Evolutionary conservation across 805 yeast species (phyloP).

Genomic region (Kodamaea kaohsiungensis): DNA sequence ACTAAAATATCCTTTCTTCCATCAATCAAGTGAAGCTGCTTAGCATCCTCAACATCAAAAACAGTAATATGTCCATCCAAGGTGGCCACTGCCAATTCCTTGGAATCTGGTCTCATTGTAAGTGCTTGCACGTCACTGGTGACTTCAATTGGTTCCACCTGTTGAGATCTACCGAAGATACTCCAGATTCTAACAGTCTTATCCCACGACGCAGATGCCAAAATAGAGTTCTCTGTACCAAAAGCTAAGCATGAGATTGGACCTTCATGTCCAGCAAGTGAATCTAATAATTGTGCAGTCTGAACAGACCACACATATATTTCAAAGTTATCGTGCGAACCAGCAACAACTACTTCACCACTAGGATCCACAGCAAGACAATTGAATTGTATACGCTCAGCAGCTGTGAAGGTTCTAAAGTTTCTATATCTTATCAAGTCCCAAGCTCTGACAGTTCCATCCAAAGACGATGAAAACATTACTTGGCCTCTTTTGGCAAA

Average conservation of each 20-base stretch:
- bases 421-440: constrained; percentile 90
- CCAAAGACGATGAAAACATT: constrained; percentile 85
- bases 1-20: constrained; percentile 82
- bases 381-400: constrained; percentile 83
- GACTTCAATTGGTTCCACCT: constrained; percentile 87
- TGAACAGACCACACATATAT: constrained; percentile 98
- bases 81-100: constrained; percentile 83
- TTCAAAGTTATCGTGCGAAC: constrained; percentile 84
- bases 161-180: constrained; percentile 81
- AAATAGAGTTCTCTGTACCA: constrained; percentile 70
- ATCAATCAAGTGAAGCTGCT: constrained; percentile 80
- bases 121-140: constrained; percentile 81
- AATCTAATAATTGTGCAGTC: constrained; percentile 87
- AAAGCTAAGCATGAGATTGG: constrained; percentile 88
- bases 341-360: constrained; percentile 96
- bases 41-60: constrained; percentile 81
- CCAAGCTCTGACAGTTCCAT: constrained; percentile 98
- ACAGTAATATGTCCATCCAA: constrained; percentile 84
- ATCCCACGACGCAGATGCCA: constrained; percentile 97
- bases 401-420: constrained; percentile 91
- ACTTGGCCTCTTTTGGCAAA: constrained; percentile 92
- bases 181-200: constrained; percentile 92
- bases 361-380: constrained; percentile 94
- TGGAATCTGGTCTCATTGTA: constrained; percentile 90
- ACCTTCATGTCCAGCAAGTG: constrained; percentile 91